phyloP scores from a whole-genome alignment of 305 asterid species.

The Solanum hybrid region DNA sequence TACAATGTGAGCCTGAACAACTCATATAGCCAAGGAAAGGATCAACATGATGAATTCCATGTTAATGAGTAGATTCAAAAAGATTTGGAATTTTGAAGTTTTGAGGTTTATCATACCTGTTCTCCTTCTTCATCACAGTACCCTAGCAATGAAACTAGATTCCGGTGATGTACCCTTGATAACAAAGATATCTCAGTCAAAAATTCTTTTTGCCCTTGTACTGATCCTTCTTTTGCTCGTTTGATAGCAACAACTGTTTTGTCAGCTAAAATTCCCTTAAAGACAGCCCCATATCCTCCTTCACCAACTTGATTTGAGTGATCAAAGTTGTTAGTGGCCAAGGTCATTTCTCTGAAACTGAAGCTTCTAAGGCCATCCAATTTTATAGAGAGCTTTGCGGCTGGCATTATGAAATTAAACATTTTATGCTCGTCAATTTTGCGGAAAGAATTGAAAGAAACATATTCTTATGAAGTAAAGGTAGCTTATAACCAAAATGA shows the following conservation, averaged over 20 bases:
- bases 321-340: constrained; percentile 29
- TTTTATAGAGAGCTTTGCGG: constrained; percentile 30
- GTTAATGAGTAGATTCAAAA: background rate
- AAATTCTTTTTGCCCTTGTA: constrained; percentile 45
- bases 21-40: background rate
- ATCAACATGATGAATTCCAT: background rate
- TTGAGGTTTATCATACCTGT: constrained; percentile 24
- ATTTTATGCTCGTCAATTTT: background rate
- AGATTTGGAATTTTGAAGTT: background rate
- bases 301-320: constrained; percentile 33
- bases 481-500: background rate
- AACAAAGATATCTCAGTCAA: constrained; percentile 42
- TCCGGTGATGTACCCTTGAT: constrained; percentile 45
- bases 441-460: background rate
- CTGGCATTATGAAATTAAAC: constrained; percentile 18
- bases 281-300: constrained; percentile 47
- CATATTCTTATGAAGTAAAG: background rate
- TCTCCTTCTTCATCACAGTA: constrained; percentile 41
- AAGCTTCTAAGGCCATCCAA: constrained; percentile 37
- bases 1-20: background rate
- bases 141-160: constrained; percentile 39
- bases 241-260: constrained; percentile 33
- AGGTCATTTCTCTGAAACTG: constrained; percentile 28
- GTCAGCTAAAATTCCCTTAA: constrained; percentile 29
- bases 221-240: constrained; percentile 41